These are phyloP conservation scores for Cryptococcus sp. DNA, from an alignment of 1,284 basidiomycete genomes.

Conservation along the genomic window DNA sequence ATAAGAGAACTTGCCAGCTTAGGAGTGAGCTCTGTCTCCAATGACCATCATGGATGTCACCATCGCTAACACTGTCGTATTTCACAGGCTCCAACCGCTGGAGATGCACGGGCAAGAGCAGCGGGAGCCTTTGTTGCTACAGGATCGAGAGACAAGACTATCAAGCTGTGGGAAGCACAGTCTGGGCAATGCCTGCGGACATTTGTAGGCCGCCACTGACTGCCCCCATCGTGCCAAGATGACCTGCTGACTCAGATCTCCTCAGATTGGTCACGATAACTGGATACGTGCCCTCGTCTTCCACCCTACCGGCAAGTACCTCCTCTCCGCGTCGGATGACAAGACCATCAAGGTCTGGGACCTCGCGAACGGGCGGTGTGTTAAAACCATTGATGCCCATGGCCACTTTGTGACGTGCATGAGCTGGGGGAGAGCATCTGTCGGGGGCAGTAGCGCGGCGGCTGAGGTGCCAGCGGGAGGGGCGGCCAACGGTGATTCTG, in stretches of 20 bases:
- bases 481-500: conserved; percentile 10
- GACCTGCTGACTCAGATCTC: not conserved
- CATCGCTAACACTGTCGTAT: conserved; percentile 13
- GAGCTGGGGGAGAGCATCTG: conserved; percentile 68
- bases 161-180: conserved; percentile 79
- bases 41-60: not conserved
- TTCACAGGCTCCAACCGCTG: conserved; percentile 22
- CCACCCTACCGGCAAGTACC: conserved; percentile 78
- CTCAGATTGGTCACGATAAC: conserved; percentile 70
- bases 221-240: not conserved
- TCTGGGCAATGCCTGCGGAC: conserved; percentile 70
- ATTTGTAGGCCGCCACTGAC: conserved; percentile 52
- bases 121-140: conserved; percentile 66
- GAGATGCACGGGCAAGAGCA: conserved; percentile 47
- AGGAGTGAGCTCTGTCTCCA: conserved; percentile 52
- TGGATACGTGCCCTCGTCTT: conserved; percentile 80
- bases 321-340: conserved; percentile 85
- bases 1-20: conserved; percentile 74
- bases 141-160: conserved; percentile 81
- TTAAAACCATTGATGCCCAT: conserved; percentile 82
- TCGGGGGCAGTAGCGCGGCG: conserved; percentile 41
- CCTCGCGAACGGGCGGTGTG: conserved; percentile 67
- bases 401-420: conserved; percentile 79
- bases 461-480: conserved; percentile 59
- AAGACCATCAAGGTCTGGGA: conserved; percentile 89